Conservation (phyloP, 169 alveolate genomes). For the Plasmodium knowlesi region DNA sequence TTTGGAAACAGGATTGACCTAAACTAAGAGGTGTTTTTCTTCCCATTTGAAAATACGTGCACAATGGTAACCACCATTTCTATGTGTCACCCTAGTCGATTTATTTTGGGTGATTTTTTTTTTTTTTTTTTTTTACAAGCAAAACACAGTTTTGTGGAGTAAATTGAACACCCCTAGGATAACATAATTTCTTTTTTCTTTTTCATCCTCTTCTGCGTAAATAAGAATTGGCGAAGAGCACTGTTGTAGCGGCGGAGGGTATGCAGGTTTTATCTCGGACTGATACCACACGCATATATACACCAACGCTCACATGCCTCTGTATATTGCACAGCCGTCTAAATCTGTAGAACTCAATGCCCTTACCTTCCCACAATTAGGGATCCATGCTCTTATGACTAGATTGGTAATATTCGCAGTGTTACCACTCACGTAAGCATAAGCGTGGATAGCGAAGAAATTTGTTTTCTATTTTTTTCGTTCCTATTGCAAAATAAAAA, state of each 20-base stretch:
- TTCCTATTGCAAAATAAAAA: not conserved
- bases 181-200: not conserved
- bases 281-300: not conserved
- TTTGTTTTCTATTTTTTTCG: not conserved
- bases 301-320: not conserved
- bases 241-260: not conserved
- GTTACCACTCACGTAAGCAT: not conserved
- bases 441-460: not conserved
- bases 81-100: not conserved
- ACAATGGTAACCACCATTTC: not conserved
- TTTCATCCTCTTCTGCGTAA: not conserved
- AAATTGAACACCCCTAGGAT: not conserved
- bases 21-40: not conserved
- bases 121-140: not conserved
- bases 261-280: not conserved
- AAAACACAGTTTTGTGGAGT: not conserved
- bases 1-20: conserved; percentile 74
- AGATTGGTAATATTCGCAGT: not conserved
- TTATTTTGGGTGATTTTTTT: not conserved
- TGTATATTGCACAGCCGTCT: not conserved
- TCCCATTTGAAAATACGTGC: not conserved
- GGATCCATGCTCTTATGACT: not conserved
- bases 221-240: not conserved
- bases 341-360: not conserved
- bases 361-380: not conserved